Conservation (phyloP, 2,329 filamentous ascomycete species). For the Fusarium solani-melongenae region DNA sequence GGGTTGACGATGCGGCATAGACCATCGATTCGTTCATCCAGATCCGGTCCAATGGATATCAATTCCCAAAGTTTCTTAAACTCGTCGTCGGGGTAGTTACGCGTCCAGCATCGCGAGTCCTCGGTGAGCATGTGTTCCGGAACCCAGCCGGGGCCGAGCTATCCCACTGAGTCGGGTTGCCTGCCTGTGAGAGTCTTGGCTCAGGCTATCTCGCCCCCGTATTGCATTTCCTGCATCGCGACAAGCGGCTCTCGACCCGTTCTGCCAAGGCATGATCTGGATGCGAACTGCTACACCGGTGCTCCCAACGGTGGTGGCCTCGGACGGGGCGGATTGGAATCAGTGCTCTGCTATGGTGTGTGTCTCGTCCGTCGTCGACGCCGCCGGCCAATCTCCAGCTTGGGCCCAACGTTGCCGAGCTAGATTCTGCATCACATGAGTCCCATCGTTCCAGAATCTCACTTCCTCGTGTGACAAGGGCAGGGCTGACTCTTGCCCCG, state of each 20-base stretch:
- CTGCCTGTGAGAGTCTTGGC: neutral
- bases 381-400: neutral
- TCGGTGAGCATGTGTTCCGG: neutral
- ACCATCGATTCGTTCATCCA: neutral
- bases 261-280: neutral
- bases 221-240: neutral
- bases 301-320: neutral
- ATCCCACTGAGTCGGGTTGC: neutral
- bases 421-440: neutral
- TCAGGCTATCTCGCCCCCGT: neutral
- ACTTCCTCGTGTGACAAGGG: neutral
- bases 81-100: neutral
- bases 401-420: neutral
- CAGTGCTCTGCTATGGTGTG: neutral
- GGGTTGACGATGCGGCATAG: neutral
- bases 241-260: neutral
- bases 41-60: neutral
- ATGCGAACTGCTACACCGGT: neutral
- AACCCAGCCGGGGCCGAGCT: neutral
- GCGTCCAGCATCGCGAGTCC: neutral
- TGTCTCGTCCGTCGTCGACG: neutral
- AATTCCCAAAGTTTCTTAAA: neutral
- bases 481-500: neutral
- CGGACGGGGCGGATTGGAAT: neutral
- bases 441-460: constrained; percentile 1